Conservation (phyloP, 257 asterid species). For the Mentha longifolia region DNA sequence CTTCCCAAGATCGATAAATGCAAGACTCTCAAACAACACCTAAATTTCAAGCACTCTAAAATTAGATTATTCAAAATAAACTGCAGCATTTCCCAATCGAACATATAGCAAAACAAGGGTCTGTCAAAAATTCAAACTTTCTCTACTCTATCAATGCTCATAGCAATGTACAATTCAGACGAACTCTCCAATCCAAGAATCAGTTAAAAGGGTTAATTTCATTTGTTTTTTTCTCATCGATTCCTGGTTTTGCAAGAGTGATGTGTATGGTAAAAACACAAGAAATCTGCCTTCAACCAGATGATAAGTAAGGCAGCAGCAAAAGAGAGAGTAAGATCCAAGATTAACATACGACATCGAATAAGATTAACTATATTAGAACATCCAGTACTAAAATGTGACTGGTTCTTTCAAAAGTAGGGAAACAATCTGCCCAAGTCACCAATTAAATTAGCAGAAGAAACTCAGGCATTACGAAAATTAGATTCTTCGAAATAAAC, state of each 20-base stretch:
- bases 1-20: constrained; percentile 4
- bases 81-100: constrained; percentile 5
- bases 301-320: constrained; percentile 42
- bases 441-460: constrained; percentile 49
- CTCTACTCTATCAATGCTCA: background rate
- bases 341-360: constrained; percentile 41
- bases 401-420: constrained; percentile 43
- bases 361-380: constrained; percentile 49
- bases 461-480: constrained; percentile 53
- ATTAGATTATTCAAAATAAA: background rate
- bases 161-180: constrained; percentile 22
- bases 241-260: constrained; percentile 44
- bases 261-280: constrained; percentile 47
- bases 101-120: background rate
- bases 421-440: constrained; percentile 62
- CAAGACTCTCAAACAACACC: background rate
- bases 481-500: background rate
- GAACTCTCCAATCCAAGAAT: constrained; percentile 15
- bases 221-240: background rate
- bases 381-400: constrained; percentile 53
- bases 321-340: constrained; percentile 39
- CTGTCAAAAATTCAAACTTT: background rate
- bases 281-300: constrained; percentile 43
- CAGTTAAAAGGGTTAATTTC: constrained; percentile 38
- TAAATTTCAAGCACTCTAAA: background rate